Evolutionary conservation across 2,329 filamentous ascomycete species (phyloP).

Genomic region (Aspergillus caelatus): DNA sequence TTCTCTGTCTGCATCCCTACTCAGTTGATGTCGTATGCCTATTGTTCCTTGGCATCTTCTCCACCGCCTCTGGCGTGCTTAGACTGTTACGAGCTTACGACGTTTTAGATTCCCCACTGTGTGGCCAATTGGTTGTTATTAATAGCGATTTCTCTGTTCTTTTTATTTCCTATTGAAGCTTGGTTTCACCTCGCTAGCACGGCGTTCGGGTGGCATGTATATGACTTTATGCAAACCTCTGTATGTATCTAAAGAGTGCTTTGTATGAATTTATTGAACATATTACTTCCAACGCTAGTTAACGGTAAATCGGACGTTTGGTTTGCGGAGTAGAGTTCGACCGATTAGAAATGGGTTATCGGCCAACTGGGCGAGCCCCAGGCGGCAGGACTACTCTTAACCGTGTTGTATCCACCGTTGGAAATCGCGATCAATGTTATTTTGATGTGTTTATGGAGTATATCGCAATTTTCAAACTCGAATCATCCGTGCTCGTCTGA

Average conservation of each 20-base stretch:
- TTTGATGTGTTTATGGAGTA: no score
- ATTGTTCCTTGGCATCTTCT: neutral
- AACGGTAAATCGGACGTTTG: neutral
- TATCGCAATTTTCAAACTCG: no score
- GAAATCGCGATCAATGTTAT: no score
- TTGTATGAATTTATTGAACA: conserved; percentile 2
- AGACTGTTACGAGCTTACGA: neutral
- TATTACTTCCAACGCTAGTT: neutral
- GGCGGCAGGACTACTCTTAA: no score
- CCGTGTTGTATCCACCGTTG: no score
- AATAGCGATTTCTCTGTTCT: conserved; percentile 9
- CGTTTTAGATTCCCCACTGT: conserved; percentile 7
- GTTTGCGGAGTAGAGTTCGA: no score
- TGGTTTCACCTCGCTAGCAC: conserved; percentile 24
- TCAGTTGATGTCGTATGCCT: neutral
- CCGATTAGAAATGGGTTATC: no score
- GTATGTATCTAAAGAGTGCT: conserved; percentile 10
- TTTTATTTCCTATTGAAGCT: conserved; percentile 5
- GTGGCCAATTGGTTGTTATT: neutral
- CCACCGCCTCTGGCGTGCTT: neutral
- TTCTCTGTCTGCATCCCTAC: neutral
- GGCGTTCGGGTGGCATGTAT: conserved; percentile 25
- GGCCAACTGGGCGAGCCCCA: no score
- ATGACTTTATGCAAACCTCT: conserved; percentile 1
- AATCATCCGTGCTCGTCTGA: no score